These are phyloP conservation scores for Spiraea crenata DNA, from an alignment of 331 rosid genomes.

Conservation along the genomic window DNA sequence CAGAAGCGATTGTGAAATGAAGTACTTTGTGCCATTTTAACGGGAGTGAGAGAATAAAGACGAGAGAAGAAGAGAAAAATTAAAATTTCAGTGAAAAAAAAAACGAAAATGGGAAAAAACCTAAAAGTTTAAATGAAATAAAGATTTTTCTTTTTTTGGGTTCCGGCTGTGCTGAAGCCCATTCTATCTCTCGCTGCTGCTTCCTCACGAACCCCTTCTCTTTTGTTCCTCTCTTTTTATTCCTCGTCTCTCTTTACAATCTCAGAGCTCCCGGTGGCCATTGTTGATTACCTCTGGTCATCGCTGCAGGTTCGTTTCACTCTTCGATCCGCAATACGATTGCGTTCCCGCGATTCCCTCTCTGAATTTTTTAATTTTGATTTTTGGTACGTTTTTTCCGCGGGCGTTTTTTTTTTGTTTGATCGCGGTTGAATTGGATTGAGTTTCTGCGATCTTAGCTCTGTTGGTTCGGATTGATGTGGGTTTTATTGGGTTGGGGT, in stretches of 20 bases:
- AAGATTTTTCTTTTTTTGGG: conserved; percentile 45
- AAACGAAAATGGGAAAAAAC: background rate
- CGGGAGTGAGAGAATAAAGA: too few relatives aligned
- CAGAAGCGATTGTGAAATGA: too few relatives aligned
- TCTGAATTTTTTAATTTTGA: background rate
- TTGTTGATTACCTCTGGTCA: conserved; percentile 44
- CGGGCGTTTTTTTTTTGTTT: conserved; percentile 37
- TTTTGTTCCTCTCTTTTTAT: conserved; percentile 27
- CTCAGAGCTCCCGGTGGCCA: conserved; percentile 59
- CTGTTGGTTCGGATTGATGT: conserved; percentile 21
- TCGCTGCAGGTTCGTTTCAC: conserved; percentile 67
- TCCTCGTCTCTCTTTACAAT: conserved; percentile 51
- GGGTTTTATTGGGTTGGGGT: conserved; percentile 18
- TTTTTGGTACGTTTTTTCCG: conserved; percentile 11
- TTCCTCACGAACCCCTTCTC: conserved; percentile 30
- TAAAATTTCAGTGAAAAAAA: background rate
- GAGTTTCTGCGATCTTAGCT: conserved; percentile 39
- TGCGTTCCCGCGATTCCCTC: conserved; percentile 12
- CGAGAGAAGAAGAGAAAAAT: too few relatives aligned
- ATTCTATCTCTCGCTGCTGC: conserved; percentile 41
- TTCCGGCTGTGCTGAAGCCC: conserved; percentile 39
- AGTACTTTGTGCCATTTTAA: too few relatives aligned
- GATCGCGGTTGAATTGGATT: conserved; percentile 42
- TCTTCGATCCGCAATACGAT: conserved; percentile 48
- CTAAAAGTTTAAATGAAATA: conserved; percentile 1